A percentile compares a stretch with the other conserved stretches of the same genome.
Evolutionary conservation across 1,284 basidiomycete genomes (phyloP).

Genomic region (Puccinia polysora): DNA sequence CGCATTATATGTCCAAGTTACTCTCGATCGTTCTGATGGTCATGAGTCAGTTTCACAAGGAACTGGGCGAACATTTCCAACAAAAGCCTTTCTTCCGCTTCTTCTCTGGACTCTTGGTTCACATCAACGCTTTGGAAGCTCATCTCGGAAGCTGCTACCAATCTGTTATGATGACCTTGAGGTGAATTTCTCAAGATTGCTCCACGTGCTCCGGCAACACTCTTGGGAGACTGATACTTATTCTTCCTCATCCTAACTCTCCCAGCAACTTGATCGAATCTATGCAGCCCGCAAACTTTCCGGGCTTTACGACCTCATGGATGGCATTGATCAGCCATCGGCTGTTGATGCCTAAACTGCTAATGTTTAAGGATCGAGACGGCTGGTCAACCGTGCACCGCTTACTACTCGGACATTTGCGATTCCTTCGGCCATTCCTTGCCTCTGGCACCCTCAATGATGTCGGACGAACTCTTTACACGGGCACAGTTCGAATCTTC

Average conservation of each 20-base stretch:
- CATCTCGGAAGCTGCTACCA: slow-evolving; percentile 78
- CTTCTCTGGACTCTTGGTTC: slow-evolving; percentile 92
- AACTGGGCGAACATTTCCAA: slow-evolving; percentile 82
- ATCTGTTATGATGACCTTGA: slow-evolving; percentile 76
- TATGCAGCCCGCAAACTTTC: slow-evolving; percentile 91
- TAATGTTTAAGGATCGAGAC: slow-evolving; percentile 74
- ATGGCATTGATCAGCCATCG: slow-evolving; percentile 92
- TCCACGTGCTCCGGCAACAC: too few species aligned
- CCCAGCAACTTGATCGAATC: slow-evolving; percentile 88
- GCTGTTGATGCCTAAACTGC: slow-evolving; percentile 92
- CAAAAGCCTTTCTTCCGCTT: slow-evolving; percentile 98
- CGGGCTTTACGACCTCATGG: slow-evolving; percentile 97
- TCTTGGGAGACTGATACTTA: not conserved
- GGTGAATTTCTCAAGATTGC: not conserved
- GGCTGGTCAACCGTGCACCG: slow-evolving; percentile 96
- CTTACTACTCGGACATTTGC: slow-evolving; percentile 82
- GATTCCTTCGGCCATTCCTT: slow-evolving; percentile 88
- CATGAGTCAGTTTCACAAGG: slow-evolving; percentile 88
- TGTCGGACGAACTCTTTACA: slow-evolving; percentile 79
- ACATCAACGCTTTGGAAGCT: slow-evolving; percentile 76
- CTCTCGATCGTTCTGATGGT: slow-evolving; percentile 94
- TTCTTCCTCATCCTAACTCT: not conserved
- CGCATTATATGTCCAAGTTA: slow-evolving; percentile 95
- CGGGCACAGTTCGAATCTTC: slow-evolving; percentile 82
- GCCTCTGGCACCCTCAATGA: slow-evolving; percentile 71